Evolutionary conservation across 768 basidiomycete genomes (phyloP).

Genomic region (Porphyrellus cyaneotinctus): DNA sequence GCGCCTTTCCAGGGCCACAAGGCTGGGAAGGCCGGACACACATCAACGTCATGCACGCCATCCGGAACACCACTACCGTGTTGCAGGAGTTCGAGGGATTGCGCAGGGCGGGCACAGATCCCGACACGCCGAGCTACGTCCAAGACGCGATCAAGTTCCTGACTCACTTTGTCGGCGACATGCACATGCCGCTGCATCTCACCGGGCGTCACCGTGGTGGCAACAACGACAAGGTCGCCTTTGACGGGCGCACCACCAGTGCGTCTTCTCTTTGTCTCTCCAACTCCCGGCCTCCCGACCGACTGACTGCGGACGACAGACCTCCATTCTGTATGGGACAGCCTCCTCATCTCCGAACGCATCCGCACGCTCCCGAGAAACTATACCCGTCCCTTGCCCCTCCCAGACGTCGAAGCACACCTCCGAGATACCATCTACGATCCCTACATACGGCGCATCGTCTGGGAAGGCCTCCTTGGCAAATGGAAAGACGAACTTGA

Average conservation of each 20-base stretch:
- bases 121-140: slow-evolving; percentile 35
- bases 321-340: slow-evolving; percentile 88
- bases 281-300: too few relatives aligned
- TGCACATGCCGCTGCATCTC: slow-evolving; percentile 92
- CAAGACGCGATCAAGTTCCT: slow-evolving; percentile 90
- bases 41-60: slow-evolving; percentile 71
- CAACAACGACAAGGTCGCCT: slow-evolving; percentile 72
- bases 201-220: slow-evolving; percentile 86
- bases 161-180: slow-evolving; percentile 88
- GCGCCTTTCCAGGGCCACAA: slow-evolving; percentile 67
- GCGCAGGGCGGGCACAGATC: slow-evolving; percentile 14
- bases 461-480: slow-evolving; percentile 76
- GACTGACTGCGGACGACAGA: slow-evolving; percentile 37
- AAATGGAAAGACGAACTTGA: slow-evolving; percentile 60
- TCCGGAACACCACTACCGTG: slow-evolving; percentile 70
- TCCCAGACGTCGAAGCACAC: slow-evolving; percentile 56
- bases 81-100: slow-evolving; percentile 46
- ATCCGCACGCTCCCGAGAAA: slow-evolving; percentile 70
- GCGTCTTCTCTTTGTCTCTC: slow-evolving; percentile 23
- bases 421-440: slow-evolving; percentile 84
- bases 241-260: slow-evolving; percentile 72
- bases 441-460: slow-evolving; percentile 78
- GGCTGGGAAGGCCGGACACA: slow-evolving; percentile 64
- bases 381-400: slow-evolving; percentile 73
- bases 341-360: slow-evolving; percentile 73